Percentiles rank a stretch among this genome's conserved stretches.
Conservation (phyloP, 441 rosid species). For the Gossypium aridum region DNA sequence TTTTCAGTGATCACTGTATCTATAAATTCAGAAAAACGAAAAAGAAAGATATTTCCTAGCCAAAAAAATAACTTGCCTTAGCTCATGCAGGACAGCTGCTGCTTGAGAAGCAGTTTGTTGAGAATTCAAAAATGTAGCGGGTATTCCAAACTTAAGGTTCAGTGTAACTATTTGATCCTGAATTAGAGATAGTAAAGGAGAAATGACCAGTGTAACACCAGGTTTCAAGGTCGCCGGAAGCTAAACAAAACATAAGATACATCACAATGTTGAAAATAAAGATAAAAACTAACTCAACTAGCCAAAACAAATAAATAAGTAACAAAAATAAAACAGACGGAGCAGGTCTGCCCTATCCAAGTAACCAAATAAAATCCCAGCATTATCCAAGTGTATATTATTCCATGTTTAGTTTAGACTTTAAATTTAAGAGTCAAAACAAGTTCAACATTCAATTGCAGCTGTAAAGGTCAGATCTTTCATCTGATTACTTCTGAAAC, state of each 20-base stretch:
- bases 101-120: conserved; percentile 83
- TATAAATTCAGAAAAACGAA: neutral
- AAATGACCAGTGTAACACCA: conserved; percentile 85
- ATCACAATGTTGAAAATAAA: conserved; percentile 12
- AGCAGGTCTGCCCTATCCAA: neutral
- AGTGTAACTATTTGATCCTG: conserved; percentile 89
- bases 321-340: neutral
- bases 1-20: neutral
- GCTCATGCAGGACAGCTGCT: conserved; percentile 73
- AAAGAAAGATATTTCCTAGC: neutral
- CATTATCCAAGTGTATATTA: neutral
- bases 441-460: neutral
- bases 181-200: conserved; percentile 86
- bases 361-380: neutral
- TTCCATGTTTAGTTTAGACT: neutral
- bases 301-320: neutral
- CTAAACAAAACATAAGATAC: conserved; percentile 29
- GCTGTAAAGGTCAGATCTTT: neutral
- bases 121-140: conserved; percentile 84
- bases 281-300: neutral
- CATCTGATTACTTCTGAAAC: neutral
- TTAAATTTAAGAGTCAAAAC: neutral
- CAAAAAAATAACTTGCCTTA: conserved; percentile 43
- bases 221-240: conserved; percentile 86
- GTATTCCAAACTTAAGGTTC: conserved; percentile 78